Evolutionary conservation across 306 rosid species (phyloP), one percentile per base, ranked within the genome.

Genomic region (Glycine latifolia): DNA sequence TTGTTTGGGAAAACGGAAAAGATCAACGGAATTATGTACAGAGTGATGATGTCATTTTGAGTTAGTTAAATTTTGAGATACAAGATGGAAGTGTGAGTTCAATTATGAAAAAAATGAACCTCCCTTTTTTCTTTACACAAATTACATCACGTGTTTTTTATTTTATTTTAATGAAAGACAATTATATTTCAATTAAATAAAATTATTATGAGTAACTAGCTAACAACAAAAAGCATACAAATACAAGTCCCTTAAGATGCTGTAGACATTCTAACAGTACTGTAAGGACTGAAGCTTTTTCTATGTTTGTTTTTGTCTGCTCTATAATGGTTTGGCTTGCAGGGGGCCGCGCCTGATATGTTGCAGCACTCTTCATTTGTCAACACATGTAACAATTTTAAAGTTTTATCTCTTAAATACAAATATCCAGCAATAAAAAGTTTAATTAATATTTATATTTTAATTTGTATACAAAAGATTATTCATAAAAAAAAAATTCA

Each of bases 271-370:
- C 67, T 48, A 67, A 26, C 43, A n/a, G n/a, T n/a, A 33, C 5
- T 8, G 67, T 2, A 63, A 73, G 79, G 58, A 72, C 74, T 8
- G 17, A 73, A 52, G 75, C 75, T 81, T 81, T 81, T 43, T 65
- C n/a, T 48, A 7, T n/a, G 75, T 74, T 68, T 11, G 55, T 43
- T 54, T 63, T 7, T 73, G 85, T 81, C 75, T 66, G 79, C 63
- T 63, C 66, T 41, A 37, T 14, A 73, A 54, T 65, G 80, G 85
- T 41, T 73, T 12, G 68, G 79, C 54, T 58, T 52, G 85, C 75
- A 44, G 66, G 63, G 63, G 52, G 7, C 39, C 81, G 39, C 48
- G 50, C 73, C 35, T 33, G 8, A 35, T 63, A 33, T 76, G 81
- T 62, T 39, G 50, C 73, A 33, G 49, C 62, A 76, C 72, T 62